A percentile compares a stretch with the other conserved stretches of the same genome.
phyloP scores from a whole-genome alignment of 1,284 basidiomycete genomes.

The Ceratobasidium sp. region DNA sequence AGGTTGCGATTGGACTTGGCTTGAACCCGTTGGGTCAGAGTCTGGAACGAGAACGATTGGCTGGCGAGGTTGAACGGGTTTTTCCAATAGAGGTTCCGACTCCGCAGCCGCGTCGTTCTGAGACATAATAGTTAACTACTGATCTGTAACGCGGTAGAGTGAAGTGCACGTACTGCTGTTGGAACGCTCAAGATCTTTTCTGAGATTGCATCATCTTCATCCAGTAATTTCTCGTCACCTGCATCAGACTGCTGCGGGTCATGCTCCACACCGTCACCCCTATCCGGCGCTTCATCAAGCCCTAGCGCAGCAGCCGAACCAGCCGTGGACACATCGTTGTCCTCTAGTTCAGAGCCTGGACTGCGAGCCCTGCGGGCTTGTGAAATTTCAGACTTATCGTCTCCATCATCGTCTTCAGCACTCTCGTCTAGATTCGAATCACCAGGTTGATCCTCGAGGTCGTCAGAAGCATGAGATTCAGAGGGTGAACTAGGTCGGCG shows the following conservation, averaged over 20 bases:
- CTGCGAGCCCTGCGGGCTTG: neutral
- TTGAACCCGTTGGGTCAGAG: constrained; percentile 20
- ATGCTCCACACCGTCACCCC: neutral
- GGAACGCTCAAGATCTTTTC: constrained; percentile 13
- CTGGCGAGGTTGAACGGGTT: neutral
- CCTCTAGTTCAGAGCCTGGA: neutral
- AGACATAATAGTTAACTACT: neutral
- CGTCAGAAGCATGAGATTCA: neutral
- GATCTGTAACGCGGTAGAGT: neutral
- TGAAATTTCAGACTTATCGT: neutral
- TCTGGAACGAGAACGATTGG: constrained; percentile 33
- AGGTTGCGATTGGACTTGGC: constrained; percentile 9
- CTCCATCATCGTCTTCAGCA: neutral
- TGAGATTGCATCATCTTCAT: constrained; percentile 20
- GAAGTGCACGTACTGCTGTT: constrained; percentile 4
- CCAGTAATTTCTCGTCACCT: constrained; percentile 1
- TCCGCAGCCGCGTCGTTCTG: neutral
- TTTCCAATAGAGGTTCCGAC: neutral
- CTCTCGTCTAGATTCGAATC: neutral
- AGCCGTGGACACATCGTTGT: neutral
- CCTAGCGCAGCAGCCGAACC: neutral
- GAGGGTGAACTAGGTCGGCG: constrained; percentile 9
- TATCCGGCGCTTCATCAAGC: neutral
- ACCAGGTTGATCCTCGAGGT: neutral
- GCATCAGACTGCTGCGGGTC: neutral